Conservation (phyloP, 1,284 basidiomycete species). For the Pseudozyma tsukubaensis region DNA sequence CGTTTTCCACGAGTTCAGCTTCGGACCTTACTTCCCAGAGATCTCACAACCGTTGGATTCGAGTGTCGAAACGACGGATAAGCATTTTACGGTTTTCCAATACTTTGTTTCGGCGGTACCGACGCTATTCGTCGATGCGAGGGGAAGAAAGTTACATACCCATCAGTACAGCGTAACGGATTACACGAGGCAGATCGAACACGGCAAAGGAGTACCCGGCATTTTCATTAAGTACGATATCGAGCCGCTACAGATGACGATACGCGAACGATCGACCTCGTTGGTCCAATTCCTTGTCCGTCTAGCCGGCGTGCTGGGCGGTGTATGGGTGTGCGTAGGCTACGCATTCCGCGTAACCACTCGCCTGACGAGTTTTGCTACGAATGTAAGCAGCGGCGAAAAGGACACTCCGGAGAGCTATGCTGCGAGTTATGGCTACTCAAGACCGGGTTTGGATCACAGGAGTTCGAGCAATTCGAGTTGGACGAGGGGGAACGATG, state of each 20-base stretch:
- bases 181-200: constrained; percentile 81
- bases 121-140: constrained; percentile 85
- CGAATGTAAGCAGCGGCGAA: constrained; percentile 18
- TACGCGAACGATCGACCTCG: constrained; percentile 86
- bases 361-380: constrained; percentile 38
- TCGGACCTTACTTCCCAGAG: constrained; percentile 94
- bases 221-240: constrained; percentile 78
- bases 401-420: constrained; percentile 35
- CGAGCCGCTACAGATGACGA: constrained; percentile 85
- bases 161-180: constrained; percentile 96
- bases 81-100: constrained; percentile 77
- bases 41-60: constrained; percentile 90
- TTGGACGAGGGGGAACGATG: constrained; percentile 22
- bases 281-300: constrained; percentile 85
- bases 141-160: constrained; percentile 76
- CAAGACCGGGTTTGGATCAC: constrained; percentile 7
- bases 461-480: constrained; percentile 13
- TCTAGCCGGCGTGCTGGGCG: constrained; percentile 71
- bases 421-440: constrained; percentile 39
- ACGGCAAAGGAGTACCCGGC: constrained; percentile 81
- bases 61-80: constrained; percentile 79
- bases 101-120: constrained; percentile 96
- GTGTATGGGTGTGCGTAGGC: constrained; percentile 67
- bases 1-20: constrained; percentile 95
- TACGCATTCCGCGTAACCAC: constrained; percentile 58